Base-by-base conservation (phyloP, 2,329 filamentous ascomycete species). In the Lithohypha guttulata region DNA sequence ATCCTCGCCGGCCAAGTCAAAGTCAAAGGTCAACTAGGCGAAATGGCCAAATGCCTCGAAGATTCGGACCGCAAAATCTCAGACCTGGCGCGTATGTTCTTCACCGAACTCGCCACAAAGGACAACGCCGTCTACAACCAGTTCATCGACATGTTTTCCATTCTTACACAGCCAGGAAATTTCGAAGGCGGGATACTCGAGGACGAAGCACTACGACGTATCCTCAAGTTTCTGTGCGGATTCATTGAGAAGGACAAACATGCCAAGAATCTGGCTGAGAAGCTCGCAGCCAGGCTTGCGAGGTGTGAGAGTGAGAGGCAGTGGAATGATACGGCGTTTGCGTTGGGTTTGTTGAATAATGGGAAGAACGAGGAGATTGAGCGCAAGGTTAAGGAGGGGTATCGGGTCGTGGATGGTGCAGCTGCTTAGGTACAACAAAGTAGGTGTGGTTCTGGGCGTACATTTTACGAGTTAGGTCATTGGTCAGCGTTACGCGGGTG, bases 181-280 rank as follows among this genome's bases (percentile, higher is more conserved):
- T 68, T 98, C 49, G 47, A 51, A 22, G 49, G 49, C 13, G 48
- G 48, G 5, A 47, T 51, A 3, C 47, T 52, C 41, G 79, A 85
- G 7, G 89, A 95, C 58, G 85, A 94, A 51, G 77, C 81, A 17
- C 80, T 98, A 62, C 79, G 75, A 58, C 73, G 83, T 44, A 89
- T 98, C 43, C 73, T 98, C 48, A 86, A 85, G 56, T 98, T 98
- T 63, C 63, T 98, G 56, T 78, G 93, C 46, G 85, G 86, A 1
- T 98, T 98, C 59, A 86, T 98, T 48, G 91, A 98, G 57, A 40
- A 98, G 96, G 91, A 98, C 61, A 95, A 95, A 66, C 91, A 98
- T 56, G 87, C 91, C 34, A 91, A 86, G 54, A 89, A 98, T 58
- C 71, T 98, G 19, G 80, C 91, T 0, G 81, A 89, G 46, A 98